phyloP scores from a whole-genome alignment of 805 yeast genomes.

The Saccharomycopsis sp. region DNA sequence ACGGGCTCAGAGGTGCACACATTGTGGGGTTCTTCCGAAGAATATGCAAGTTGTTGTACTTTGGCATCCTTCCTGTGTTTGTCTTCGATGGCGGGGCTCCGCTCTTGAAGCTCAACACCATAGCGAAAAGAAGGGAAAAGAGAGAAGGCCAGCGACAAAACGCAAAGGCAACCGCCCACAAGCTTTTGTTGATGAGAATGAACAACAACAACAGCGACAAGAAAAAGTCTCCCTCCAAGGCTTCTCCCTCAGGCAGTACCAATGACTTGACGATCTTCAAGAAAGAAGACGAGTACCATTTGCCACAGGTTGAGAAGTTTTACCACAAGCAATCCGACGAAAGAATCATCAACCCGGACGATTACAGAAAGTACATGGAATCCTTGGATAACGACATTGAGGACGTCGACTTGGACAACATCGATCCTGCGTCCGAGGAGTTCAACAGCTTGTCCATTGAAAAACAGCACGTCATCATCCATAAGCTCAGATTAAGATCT shows the following conservation, averaged over 20 bases:
- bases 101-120: constrained; percentile 66
- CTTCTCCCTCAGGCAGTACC: too few species aligned
- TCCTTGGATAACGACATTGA: constrained; percentile 46
- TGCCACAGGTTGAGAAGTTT: constrained; percentile 61
- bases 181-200: constrained; percentile 55
- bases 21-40: constrained; percentile 93
- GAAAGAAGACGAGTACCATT: constrained; percentile 72
- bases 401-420: constrained; percentile 56
- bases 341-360: constrained; percentile 67
- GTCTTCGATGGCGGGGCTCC: constrained; percentile 97
- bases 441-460: constrained; percentile 71
- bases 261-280: constrained; percentile 30
- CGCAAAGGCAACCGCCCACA: constrained; percentile 68
- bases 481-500: constrained; percentile 74
- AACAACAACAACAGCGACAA: constrained; percentile 30
- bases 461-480: constrained; percentile 80
- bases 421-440: constrained; percentile 78
- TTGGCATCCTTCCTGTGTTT: constrained; percentile 82
- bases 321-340: constrained; percentile 49
- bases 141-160: constrained; percentile 66
- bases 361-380: constrained; percentile 50
- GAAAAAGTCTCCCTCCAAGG: too few species aligned
- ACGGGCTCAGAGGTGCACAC: constrained; percentile 68
- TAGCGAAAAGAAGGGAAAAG: constrained; percentile 59
- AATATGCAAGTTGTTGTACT: constrained; percentile 79